Percentiles rank a stretch among this genome's conserved stretches.
phyloP scores from a whole-genome alignment of 2,329 filamentous ascomycete genomes.

The Conoideocrella luteorostrata region DNA sequence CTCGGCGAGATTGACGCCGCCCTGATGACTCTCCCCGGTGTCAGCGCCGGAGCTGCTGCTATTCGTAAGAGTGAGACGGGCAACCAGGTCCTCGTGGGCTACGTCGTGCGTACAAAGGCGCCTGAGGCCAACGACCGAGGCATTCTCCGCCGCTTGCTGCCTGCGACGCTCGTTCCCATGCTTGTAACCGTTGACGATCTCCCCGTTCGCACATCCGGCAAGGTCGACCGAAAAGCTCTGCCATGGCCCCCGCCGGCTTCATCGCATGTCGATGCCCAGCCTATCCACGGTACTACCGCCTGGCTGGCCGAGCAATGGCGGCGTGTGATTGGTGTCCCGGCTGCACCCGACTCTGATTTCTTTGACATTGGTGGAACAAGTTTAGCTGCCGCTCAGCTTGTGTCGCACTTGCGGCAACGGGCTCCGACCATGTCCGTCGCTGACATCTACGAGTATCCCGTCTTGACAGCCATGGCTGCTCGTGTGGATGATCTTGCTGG shows the following conservation, averaged over 20 bases:
- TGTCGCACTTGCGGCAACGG: constrained; percentile 14
- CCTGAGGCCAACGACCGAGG: constrained; percentile 3
- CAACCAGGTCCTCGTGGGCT: constrained; percentile 16
- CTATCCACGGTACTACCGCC: constrained; percentile 10
- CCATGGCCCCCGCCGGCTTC: constrained; percentile 12
- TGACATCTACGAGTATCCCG: constrained; percentile 15
- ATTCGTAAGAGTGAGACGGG: constrained; percentile 14
- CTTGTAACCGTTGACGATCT: constrained; percentile 14
- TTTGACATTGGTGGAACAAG: constrained; percentile 18
- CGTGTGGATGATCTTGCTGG: constrained; percentile 13
- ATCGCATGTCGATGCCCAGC: constrained; percentile 5
- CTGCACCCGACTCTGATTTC: constrained; percentile 11
- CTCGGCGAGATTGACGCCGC: constrained; percentile 20
- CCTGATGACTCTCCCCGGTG: constrained; percentile 14
- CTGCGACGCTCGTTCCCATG: constrained; percentile 15
- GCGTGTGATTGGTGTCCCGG: constrained; percentile 12
- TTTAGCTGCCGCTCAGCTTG: constrained; percentile 16
- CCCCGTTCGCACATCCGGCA: constrained; percentile 16
- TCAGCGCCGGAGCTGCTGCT: constrained; percentile 13
- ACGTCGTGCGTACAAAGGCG: constrained; percentile 10
- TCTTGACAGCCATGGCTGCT: constrained; percentile 11
- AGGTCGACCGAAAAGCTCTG: constrained; percentile 16
- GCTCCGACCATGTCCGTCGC: constrained; percentile 16
- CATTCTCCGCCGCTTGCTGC: constrained; percentile 10
- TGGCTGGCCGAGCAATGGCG: constrained; percentile 17